These are phyloP conservation scores for Beauveria sp. DNA, from an alignment of 2,329 filamentous ascomycete genomes.

Conservation along the genomic window DNA sequence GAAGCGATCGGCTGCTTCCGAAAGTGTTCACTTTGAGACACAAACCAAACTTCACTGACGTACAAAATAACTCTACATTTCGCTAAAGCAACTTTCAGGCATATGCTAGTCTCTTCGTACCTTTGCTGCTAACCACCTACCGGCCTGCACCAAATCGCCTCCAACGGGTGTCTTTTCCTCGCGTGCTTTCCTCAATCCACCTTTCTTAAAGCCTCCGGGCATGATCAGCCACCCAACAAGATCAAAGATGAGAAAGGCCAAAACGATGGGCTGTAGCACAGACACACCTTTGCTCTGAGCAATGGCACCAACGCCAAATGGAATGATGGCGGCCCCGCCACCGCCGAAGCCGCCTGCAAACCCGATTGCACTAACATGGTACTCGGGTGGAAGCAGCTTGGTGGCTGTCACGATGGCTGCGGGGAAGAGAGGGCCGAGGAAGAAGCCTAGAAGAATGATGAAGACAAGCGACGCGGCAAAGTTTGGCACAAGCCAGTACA, in stretches of 20 bases:
- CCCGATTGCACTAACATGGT: slow-evolving; percentile 74
- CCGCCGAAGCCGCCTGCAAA: slow-evolving; percentile 75
- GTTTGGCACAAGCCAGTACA: slow-evolving; percentile 76
- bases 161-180: slow-evolving; percentile 30
- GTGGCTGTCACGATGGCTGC: slow-evolving; percentile 66
- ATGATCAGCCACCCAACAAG: slow-evolving; percentile 38
- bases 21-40: no score
- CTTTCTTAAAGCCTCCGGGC: slow-evolving; percentile 30
- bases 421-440: slow-evolving; percentile 72
- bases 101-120: slow-evolving; percentile 8
- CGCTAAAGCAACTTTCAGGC: not conserved
- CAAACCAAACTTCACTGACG: no score
- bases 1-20: no score
- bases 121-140: slow-evolving; percentile 14
- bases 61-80: not conserved
- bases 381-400: slow-evolving; percentile 62
- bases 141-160: slow-evolving; percentile 20
- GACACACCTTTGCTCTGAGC: slow-evolving; percentile 49
- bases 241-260: slow-evolving; percentile 40
- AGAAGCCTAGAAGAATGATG: slow-evolving; percentile 67
- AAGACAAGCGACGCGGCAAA: slow-evolving; percentile 68
- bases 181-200: slow-evolving; percentile 34
- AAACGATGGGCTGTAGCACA: slow-evolving; percentile 48
- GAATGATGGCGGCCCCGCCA: slow-evolving; percentile 58
- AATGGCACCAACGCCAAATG: slow-evolving; percentile 62